Conservation (phyloP, 768 basidiomycete genomes). For the Macrolepiota dolichaula region DNA sequence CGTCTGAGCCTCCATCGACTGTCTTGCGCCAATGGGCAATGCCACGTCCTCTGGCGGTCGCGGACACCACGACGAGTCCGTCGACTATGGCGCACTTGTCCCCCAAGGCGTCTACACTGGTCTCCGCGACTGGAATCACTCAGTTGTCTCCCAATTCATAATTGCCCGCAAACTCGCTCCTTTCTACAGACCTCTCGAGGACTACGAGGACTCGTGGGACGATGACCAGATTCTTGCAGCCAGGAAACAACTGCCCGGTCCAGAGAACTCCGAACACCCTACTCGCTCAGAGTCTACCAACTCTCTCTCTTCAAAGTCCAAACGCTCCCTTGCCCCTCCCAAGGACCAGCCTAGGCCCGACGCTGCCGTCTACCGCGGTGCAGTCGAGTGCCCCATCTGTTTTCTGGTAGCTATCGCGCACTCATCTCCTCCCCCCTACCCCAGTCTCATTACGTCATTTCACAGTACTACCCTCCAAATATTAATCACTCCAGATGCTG, state of each 20-base stretch:
- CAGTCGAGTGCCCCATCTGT: constrained; percentile 96
- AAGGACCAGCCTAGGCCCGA: constrained; percentile 76
- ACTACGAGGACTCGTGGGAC: constrained; percentile 87
- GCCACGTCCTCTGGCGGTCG: constrained; percentile 73
- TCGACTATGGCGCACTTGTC: constrained; percentile 77
- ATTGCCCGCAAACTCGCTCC: constrained; percentile 86
- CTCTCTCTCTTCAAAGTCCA: constrained; percentile 36
- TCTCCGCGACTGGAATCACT: constrained; percentile 84
- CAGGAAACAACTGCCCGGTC: constrained; percentile 57
- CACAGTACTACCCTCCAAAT: constrained; percentile 93
- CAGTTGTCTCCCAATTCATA: constrained; percentile 84
- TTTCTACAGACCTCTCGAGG: constrained; percentile 94
- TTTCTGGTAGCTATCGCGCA: constrained; percentile 70
- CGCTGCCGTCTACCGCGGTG: constrained; percentile 77
- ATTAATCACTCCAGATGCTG: constrained; percentile 98
- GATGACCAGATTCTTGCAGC: constrained; percentile 83
- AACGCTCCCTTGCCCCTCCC: constrained; percentile 49
- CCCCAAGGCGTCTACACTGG: constrained; percentile 89
- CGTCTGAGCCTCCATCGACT: constrained; percentile 17
- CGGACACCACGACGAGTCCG: constrained; percentile 73
- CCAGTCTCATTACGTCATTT: constrained; percentile 26
- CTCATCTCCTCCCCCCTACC: constrained; percentile 10
- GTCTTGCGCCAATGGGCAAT: constrained; percentile 65
- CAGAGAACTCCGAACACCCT: constrained; percentile 41
- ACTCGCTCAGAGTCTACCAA: constrained; percentile 42